Evolutionary conservation across 768 basidiomycete genomes (phyloP).

Genomic region (Lactarius trivialis): DNA sequence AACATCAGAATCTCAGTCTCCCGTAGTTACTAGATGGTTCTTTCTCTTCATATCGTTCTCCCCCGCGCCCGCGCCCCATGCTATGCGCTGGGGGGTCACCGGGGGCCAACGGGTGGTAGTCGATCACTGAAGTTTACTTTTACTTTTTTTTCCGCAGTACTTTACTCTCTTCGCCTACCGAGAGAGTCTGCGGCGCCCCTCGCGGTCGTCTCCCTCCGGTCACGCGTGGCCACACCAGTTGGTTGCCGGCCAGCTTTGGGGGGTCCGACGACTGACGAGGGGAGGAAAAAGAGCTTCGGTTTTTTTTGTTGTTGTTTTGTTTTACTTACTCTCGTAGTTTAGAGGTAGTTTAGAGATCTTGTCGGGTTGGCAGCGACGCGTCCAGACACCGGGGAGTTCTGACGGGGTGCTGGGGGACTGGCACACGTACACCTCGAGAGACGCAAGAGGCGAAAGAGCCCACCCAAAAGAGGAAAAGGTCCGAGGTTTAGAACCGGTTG

Average conservation of each 20-base stretch:
- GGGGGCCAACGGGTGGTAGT: neutral
- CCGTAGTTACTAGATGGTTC: no score
- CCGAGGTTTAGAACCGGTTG: slow-evolving; percentile 17
- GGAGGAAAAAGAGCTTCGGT: neutral
- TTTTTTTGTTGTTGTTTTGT: neutral
- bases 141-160: neutral
- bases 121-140: neutral
- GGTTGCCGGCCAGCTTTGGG: neutral
- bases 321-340: neutral
- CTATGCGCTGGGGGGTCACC: neutral
- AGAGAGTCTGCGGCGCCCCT: neutral
- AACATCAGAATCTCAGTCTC: no score
- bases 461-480: slow-evolving; percentile 1
- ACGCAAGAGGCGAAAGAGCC: slow-evolving; percentile 12
- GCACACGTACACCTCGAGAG: slow-evolving; percentile 15
- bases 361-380: slow-evolving; percentile 9
- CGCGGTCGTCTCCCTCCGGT: neutral
- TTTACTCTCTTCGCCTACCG: neutral
- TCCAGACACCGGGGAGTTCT: slow-evolving; percentile 18
- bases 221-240: neutral
- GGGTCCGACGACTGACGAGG: neutral
- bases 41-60: neutral
- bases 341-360: neutral
- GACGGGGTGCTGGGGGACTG: slow-evolving; percentile 14
- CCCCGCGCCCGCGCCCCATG: neutral